Evolutionary conservation across 176 grass and related monocot genomes (phyloP).

Genomic region (Thalia dealbata): DNA sequence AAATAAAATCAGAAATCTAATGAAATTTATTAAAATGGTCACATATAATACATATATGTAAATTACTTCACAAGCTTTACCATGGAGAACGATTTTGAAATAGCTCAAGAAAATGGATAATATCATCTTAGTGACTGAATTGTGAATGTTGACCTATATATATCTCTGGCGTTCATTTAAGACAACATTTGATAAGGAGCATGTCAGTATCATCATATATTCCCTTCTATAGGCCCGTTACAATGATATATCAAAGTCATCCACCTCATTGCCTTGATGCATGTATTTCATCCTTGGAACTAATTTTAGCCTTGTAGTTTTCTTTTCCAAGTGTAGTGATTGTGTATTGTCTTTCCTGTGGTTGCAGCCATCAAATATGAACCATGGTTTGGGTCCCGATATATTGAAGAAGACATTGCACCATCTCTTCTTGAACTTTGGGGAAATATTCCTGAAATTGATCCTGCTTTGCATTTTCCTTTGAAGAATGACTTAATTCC

Average conservation of each 20-base stretch:
- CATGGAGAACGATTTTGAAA: not conserved
- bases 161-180: not conserved
- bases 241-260: no score
- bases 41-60: not conserved
- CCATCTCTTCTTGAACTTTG: conserved; percentile 62
- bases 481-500: conserved; percentile 83
- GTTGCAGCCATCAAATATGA: conserved; percentile 63
- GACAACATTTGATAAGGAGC: not conserved
- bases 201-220: no score
- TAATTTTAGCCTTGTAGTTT: not conserved
- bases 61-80: not conserved
- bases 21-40: no score
- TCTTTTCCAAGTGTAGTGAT: not conserved
- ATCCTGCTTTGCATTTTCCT: conserved; percentile 63
- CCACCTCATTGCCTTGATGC: no score
- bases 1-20: not conserved
- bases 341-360: not conserved
- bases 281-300: not conserved
- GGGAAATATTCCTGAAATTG: conserved; percentile 49
- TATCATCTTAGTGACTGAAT: not conserved
- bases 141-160: not conserved
- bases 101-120: not conserved
- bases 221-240: not conserved
- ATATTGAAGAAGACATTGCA: conserved; percentile 80
- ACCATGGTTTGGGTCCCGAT: conserved; percentile 89